phyloP scores from a whole-genome alignment of 2,329 filamentous ascomycete genomes.

The Phyllosticta capitalensis region DNA sequence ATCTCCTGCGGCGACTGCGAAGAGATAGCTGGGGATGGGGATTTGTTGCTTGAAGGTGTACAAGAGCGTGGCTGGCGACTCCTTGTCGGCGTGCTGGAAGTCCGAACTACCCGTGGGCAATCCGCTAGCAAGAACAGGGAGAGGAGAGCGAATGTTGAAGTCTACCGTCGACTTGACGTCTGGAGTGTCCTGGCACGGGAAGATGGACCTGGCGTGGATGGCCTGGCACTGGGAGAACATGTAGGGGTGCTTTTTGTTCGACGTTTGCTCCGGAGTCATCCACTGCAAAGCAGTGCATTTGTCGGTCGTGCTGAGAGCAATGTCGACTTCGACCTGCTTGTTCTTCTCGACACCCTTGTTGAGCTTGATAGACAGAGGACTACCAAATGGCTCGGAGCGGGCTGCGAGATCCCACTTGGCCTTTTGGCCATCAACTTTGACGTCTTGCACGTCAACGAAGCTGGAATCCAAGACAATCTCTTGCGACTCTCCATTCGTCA shows the following conservation, averaged over 20 bases:
- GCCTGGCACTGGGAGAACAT: slow-evolving; percentile 98
- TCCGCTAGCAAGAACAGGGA: slow-evolving; percentile 88
- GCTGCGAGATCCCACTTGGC: slow-evolving; percentile 62
- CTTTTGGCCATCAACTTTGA: slow-evolving; percentile 58
- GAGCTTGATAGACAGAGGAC: slow-evolving; percentile 54
- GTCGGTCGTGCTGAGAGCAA: slow-evolving; percentile 70
- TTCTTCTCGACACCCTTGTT: slow-evolving; percentile 38
- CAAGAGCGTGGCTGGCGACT: slow-evolving; percentile 45
- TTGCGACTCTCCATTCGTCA: slow-evolving; percentile 56
- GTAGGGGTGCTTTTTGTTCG: slow-evolving; percentile 91
- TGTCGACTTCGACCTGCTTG: slow-evolving; percentile 43
- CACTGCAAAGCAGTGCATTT: slow-evolving; percentile 90
- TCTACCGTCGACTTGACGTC: slow-evolving; percentile 94
- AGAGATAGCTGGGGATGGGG: slow-evolving; percentile 89
- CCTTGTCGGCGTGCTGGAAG: slow-evolving; percentile 44
- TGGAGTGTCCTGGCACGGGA: slow-evolving; percentile 95
- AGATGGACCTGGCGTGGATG: slow-evolving; percentile 86
- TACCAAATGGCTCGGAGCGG: slow-evolving; percentile 63
- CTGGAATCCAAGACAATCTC: slow-evolving; percentile 87
- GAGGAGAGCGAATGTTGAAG: slow-evolving; percentile 76
- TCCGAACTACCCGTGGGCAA: slow-evolving; percentile 49
- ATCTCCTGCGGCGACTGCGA: slow-evolving; percentile 80
- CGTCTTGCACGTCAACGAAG: slow-evolving; percentile 61
- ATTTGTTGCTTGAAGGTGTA: slow-evolving; percentile 86
- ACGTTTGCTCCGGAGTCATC: slow-evolving; percentile 87